These are phyloP conservation scores for Pseudogymnoascus sp. DNA, from an alignment of 2,329 filamentous ascomycete genomes.

Conservation along the genomic window DNA sequence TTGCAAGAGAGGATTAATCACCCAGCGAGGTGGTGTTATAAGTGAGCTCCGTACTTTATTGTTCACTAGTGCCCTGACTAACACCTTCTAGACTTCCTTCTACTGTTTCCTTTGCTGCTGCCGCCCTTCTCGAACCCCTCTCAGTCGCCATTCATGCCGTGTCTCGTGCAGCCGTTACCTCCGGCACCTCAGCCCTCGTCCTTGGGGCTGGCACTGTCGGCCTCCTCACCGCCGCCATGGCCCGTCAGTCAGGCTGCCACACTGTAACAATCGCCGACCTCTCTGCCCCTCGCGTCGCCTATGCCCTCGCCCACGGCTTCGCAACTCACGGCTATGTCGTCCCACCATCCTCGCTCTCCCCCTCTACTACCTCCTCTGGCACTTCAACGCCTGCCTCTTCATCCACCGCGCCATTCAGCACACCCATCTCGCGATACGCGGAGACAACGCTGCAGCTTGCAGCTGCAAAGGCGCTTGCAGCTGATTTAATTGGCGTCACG, in stretches of 20 bases:
- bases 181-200: slow-evolving; percentile 70
- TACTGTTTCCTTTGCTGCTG: slow-evolving; percentile 62
- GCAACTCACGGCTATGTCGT: slow-evolving; percentile 52
- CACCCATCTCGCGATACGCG: slow-evolving; percentile 70
- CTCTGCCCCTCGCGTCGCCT: slow-evolving; percentile 41
- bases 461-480: slow-evolving; percentile 53
- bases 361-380: slow-evolving; percentile 37
- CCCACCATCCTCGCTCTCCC: slow-evolving; percentile 37
- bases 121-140: slow-evolving; percentile 82
- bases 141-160: slow-evolving; percentile 81
- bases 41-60: slow-evolving; percentile 33
- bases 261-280: slow-evolving; percentile 84
- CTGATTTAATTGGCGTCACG: slow-evolving; percentile 65
- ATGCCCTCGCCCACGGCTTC: slow-evolving; percentile 50
- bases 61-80: background rate
- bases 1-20: slow-evolving; percentile 56
- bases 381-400: slow-evolving; percentile 39
- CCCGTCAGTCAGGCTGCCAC: slow-evolving; percentile 70
- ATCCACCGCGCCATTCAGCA: slow-evolving; percentile 39
- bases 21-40: slow-evolving; percentile 54
- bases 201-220: slow-evolving; percentile 86
- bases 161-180: slow-evolving; percentile 61
- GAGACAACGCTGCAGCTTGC: slow-evolving; percentile 62
- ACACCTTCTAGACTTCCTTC: background rate
- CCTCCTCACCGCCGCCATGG: slow-evolving; percentile 77